Percentiles rank a stretch among this genome's conserved stretches.
Evolutionary conservation across 768 basidiomycete genomes (phyloP).

Genomic region (Termitomyces bulborhizus): DNA sequence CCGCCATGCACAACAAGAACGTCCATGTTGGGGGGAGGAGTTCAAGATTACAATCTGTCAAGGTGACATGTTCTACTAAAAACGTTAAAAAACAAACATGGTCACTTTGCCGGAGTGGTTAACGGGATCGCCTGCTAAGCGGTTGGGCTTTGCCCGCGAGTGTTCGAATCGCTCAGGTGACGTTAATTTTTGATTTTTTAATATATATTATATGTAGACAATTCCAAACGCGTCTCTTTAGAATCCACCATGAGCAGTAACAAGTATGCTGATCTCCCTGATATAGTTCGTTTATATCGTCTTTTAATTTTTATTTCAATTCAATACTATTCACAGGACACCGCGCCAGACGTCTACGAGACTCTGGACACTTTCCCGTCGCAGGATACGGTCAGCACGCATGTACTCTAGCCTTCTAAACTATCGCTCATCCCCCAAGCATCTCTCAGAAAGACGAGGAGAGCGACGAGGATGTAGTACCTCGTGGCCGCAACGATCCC

Average conservation of each 20-base stretch:
- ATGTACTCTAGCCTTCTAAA: slow-evolving; percentile 5
- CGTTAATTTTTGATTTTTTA: slow-evolving; percentile 22
- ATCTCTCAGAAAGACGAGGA: slow-evolving; percentile 50
- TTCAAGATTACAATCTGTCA: too few species aligned
- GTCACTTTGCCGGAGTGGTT: slow-evolving; percentile 97
- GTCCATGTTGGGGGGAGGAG: too few species aligned
- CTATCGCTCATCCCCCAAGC: slow-evolving; percentile 4
- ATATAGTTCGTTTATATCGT: slow-evolving; percentile 59
- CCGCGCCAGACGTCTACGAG: slow-evolving; percentile 88
- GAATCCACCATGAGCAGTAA: slow-evolving; percentile 44
- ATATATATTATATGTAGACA: fast-evolving
- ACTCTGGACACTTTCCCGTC: slow-evolving; percentile 72
- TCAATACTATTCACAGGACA: slow-evolving; percentile 50
- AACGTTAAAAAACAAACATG: not conserved
- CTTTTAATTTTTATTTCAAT: not conserved
- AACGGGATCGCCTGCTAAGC: slow-evolving; percentile 79
- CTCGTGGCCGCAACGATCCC: slow-evolving; percentile 34
- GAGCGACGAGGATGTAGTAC: slow-evolving; percentile 58
- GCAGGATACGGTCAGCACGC: slow-evolving; percentile 40
- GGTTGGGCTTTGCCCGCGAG: slow-evolving; percentile 47
- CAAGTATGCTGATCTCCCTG: slow-evolving; percentile 89
- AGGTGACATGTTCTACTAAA: too few species aligned
- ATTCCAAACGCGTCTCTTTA: not conserved
- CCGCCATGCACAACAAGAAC: slow-evolving; percentile 78
- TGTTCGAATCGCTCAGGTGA: slow-evolving; percentile 52